Base-by-base conservation (phyloP, 495 filamentous ascomycete species). In the Friedmanniomyces simplex region DNA sequence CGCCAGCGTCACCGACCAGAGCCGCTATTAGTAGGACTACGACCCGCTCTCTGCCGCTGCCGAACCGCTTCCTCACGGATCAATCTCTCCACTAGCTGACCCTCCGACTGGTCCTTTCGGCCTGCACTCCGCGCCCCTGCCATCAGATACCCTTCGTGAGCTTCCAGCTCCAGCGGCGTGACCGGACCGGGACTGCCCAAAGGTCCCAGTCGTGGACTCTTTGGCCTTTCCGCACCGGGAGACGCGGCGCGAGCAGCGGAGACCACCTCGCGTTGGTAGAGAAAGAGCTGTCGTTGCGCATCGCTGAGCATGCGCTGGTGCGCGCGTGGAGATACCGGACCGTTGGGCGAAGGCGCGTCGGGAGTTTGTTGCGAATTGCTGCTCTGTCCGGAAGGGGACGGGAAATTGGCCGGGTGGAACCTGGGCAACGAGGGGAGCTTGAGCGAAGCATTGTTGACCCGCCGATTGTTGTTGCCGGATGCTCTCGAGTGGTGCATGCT, bases 401-500 rank as follows among this genome's bases (percentile, higher is more conserved):
- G 63, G 55, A 63, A 73, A 60, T 72, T 71, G 47, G 70, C 69
- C 0, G 71, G 71, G 54, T 74, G 71, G 63, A 72, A 74, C 24
- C 69, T 67, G n/a, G 71, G 71, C 16, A 74, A 62, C 2, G 64
- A 62, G 4, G 68, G 67, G 2, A 74, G 67, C 43, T 67, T 62
- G 16, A 72, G 61, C n/a, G 62, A 55, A 14, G 55, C 56, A 36
- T 54, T 57, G 52, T 53, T 32, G 24, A 42, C 56, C 11, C 53
- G 52, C 10, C 56, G 57, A 54, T 37, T 37, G 54, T 39, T 56
- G 47, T 50, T 58, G 11, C 28, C 48, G 10, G 55, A 50, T 1
- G 55, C 12, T 32, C 28, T 52, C n/a, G 24, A 21, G 28, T 32
- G 28, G 47, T 57, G 56, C 46, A 52, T 54, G 12, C 5, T 42